phyloP scores from a whole-genome alignment of 805 yeast species.

The Teunomyces panamensis region DNA sequence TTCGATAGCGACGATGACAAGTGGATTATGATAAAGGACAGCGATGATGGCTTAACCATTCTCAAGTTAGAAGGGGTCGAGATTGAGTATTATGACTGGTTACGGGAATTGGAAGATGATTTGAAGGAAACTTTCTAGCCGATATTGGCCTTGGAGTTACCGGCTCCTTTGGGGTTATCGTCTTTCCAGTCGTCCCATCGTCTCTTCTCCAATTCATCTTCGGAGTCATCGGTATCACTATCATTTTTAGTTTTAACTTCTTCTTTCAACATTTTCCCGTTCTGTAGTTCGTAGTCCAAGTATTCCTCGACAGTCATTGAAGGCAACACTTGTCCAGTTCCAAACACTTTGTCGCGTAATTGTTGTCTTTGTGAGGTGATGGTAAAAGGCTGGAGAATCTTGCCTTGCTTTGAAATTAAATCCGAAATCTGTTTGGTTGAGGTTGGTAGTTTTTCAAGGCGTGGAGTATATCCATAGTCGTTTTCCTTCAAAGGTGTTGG shows the following conservation, averaged over 20 bases:
- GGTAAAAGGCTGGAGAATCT: slow-evolving; percentile 80
- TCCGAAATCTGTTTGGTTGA: slow-evolving; percentile 20
- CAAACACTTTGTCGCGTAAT: slow-evolving; percentile 64
- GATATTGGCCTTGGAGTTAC: slow-evolving; percentile 62
- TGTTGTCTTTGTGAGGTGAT: slow-evolving; percentile 56
- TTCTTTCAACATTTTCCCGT: slow-evolving; percentile 72
- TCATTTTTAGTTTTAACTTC: slow-evolving; percentile 39
- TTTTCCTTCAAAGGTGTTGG: slow-evolving; percentile 10
- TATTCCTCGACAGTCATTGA: slow-evolving; percentile 94
- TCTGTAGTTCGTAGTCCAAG: slow-evolving; percentile 76
- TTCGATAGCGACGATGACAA: slow-evolving; percentile 32
- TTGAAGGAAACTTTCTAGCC: slow-evolving; percentile 24
- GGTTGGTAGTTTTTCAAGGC: slow-evolving; percentile 46
- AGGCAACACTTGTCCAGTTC: slow-evolving; percentile 90
- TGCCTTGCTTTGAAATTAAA: slow-evolving; percentile 67
- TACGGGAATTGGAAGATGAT: slow-evolving; percentile 29
- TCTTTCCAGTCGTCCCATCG: slow-evolving; percentile 95
- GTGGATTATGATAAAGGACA: slow-evolving; percentile 31
- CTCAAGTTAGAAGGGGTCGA: slow-evolving; percentile 27
- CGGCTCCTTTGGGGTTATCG: slow-evolving; percentile 81
- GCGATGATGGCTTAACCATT: slow-evolving; percentile 15
- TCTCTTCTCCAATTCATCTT: slow-evolving; percentile 72
- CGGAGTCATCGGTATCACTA: slow-evolving; percentile 45
- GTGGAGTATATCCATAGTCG: slow-evolving; percentile 59
- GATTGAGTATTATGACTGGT: slow-evolving; percentile 35